Conservation (phyloP, 2,329 filamentous ascomycete genomes). For the Xenoacremonium recifei region DNA sequence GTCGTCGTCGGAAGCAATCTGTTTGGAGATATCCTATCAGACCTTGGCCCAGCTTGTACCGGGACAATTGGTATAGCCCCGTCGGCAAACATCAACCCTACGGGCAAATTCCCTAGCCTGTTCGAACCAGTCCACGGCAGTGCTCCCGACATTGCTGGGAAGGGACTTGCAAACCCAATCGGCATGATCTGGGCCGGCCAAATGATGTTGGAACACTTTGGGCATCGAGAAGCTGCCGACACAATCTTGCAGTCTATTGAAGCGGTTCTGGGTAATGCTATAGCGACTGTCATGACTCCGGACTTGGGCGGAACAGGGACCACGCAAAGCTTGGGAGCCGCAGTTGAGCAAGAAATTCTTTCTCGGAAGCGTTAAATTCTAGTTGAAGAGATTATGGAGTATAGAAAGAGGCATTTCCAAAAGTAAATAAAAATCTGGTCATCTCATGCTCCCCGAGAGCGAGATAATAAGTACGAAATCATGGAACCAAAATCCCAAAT, state of each 20-base stretch:
- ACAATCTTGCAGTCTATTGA: slow-evolving; percentile 61
- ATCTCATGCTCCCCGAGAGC: too few species aligned
- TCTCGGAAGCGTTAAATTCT: too few species aligned
- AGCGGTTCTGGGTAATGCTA: slow-evolving; percentile 53
- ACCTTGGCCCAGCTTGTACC: slow-evolving; percentile 67
- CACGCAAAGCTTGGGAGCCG: slow-evolving; percentile 20
- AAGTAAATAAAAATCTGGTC: too few species aligned
- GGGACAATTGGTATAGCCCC: slow-evolving; percentile 73
- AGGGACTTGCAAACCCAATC: slow-evolving; percentile 72
- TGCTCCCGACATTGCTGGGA: slow-evolving; percentile 71
- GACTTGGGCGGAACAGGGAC: slow-evolving; percentile 30
- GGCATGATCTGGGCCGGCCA: slow-evolving; percentile 70
- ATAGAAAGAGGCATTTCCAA: too few species aligned
- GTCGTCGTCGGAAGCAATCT: slow-evolving; percentile 65
- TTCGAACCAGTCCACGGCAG: slow-evolving; percentile 70
- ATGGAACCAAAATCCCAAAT: too few species aligned
- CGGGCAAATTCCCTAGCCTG: slow-evolving; percentile 48
- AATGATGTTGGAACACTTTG: slow-evolving; percentile 49
- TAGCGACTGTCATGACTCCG: slow-evolving; percentile 28
- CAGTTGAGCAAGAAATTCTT: slow-evolving; percentile 6
- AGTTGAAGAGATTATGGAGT: too few species aligned
- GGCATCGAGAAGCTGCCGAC: slow-evolving; percentile 37
- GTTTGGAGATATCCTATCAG: slow-evolving; percentile 66
- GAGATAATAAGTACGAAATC: too few species aligned
- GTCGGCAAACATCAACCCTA: slow-evolving; percentile 66